Evolutionary conservation across 495 filamentous ascomycete genomes (phyloP).

Genomic region (Podospora tetraspora): DNA sequence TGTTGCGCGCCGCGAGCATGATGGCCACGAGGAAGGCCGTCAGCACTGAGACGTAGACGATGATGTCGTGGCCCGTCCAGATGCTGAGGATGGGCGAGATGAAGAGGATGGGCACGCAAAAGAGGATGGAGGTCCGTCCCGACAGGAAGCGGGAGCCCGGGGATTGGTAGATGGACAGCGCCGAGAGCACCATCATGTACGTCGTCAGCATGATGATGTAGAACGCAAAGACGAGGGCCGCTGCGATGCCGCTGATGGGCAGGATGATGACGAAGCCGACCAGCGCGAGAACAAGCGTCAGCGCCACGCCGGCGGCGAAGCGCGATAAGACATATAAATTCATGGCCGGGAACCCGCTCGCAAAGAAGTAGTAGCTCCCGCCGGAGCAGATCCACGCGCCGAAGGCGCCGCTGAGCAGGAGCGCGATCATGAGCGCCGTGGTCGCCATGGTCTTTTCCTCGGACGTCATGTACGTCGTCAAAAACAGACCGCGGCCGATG

Average conservation of each 20-base stretch:
- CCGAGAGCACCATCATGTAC: constrained; percentile 45
- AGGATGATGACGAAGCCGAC: constrained; percentile 48
- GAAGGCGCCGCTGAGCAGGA: constrained; percentile 52
- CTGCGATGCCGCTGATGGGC: constrained; percentile 28
- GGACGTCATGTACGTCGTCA: constrained; percentile 49
- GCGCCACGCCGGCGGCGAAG: constrained; percentile 53
- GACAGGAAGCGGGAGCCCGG: constrained; percentile 51
- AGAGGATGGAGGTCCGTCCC: constrained; percentile 23
- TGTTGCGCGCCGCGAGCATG: constrained; percentile 34
- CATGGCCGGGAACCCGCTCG: constrained; percentile 55
- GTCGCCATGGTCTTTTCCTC: constrained; percentile 51
- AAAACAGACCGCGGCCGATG: constrained; percentile 53
- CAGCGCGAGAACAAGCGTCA: constrained; percentile 45
- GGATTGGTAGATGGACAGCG: constrained; percentile 53
- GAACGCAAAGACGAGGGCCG: constrained; percentile 47
- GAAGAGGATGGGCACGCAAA: constrained; percentile 44
- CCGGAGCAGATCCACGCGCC: constrained; percentile 56
- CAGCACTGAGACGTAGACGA: constrained; percentile 43
- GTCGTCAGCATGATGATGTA: constrained; percentile 45
- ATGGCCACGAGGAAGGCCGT: constrained; percentile 42
- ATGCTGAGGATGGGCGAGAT: constrained; percentile 44
- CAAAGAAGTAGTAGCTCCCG: constrained; percentile 56
- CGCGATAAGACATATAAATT: constrained; percentile 58
- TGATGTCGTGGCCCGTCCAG: constrained; percentile 41
- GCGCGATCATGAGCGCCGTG: constrained; percentile 51